These are phyloP conservation scores for Oenanthe javanica DNA, from an alignment of 140 eudicot species.

Conservation along the genomic window DNA sequence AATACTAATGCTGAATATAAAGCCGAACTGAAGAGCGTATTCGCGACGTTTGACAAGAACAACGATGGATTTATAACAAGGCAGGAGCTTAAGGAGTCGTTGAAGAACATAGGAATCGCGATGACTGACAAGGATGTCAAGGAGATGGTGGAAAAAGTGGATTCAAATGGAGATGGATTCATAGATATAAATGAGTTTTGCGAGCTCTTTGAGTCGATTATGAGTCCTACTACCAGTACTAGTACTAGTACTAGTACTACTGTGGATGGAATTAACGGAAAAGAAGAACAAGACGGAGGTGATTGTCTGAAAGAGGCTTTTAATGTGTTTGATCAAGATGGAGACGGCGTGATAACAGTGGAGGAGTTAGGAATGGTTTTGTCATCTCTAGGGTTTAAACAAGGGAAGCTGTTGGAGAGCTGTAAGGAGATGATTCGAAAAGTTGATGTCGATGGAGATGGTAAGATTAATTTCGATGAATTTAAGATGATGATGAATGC, in stretches of 20 bases:
- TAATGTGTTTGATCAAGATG: slow-evolving; percentile 72
- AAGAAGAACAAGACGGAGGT: background rate
- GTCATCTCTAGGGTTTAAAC: slow-evolving; percentile 59
- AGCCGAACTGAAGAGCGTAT: slow-evolving; percentile 42
- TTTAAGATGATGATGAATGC: slow-evolving; percentile 83
- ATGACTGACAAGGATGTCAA: slow-evolving; percentile 45
- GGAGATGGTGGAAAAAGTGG: slow-evolving; percentile 64
- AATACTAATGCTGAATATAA: background rate
- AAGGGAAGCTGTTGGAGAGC: slow-evolving; percentile 58
- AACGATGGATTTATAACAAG: slow-evolving; percentile 66
- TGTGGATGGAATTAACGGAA: background rate
- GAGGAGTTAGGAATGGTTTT: slow-evolving; percentile 69
- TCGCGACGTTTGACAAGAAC: slow-evolving; percentile 77
- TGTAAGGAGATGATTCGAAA: slow-evolving; percentile 78
- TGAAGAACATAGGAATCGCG: slow-evolving; percentile 58
- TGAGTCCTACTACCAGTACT: slow-evolving; percentile 20
- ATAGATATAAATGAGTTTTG: slow-evolving; percentile 71
- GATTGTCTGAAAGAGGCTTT: slow-evolving; percentile 56
- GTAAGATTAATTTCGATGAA: slow-evolving; percentile 72
- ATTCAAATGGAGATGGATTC: slow-evolving; percentile 65
- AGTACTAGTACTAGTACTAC: background rate
- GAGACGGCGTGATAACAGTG: slow-evolving; percentile 70
- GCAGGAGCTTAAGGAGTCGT: slow-evolving; percentile 62
- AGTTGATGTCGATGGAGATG: slow-evolving; percentile 92
- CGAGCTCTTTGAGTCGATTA: slow-evolving; percentile 37